Percentiles rank a stretch among this genome's conserved stretches.
Evolutionary conservation across 257 asterid species (phyloP).

Genomic region (Solanum piurae): DNA sequence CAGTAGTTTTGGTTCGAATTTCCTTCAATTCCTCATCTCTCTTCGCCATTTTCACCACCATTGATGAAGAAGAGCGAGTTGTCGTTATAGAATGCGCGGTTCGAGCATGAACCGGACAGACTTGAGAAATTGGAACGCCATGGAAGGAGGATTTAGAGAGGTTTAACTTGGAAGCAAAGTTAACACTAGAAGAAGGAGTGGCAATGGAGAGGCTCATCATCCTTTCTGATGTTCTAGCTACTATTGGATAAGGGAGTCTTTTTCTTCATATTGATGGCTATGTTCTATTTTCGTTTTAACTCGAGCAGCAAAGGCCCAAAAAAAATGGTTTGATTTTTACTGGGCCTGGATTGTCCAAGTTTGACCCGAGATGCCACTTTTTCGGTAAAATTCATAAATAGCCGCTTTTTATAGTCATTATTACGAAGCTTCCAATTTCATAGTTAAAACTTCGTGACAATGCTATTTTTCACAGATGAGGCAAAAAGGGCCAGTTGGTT

Average conservation of each 20-base stretch:
- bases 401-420: not conserved
- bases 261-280: not conserved
- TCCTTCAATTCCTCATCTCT: conserved; percentile 73
- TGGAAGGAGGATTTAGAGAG: conserved; percentile 40
- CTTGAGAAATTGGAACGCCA: conserved; percentile 51
- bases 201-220: conserved; percentile 69
- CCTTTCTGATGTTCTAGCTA: not conserved
- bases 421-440: not conserved
- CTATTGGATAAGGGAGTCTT: not conserved
- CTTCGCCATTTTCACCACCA: conserved; percentile 75
- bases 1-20: conserved; percentile 63
- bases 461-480: not conserved
- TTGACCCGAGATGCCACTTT: not conserved
- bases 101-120: conserved; percentile 25
- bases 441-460: not conserved
- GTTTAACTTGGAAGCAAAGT: conserved; percentile 26
- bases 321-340: not conserved
- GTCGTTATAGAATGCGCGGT: not conserved
- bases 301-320: not conserved
- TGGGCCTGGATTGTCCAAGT: not conserved
- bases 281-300: not conserved
- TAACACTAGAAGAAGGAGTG: conserved; percentile 32
- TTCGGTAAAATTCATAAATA: not conserved
- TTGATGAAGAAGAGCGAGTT: conserved; percentile 15
- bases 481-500: not conserved